Evolutionary conservation across 352 stramenopile species (phyloP).

Genomic region (Pythium dissotocum): DNA sequence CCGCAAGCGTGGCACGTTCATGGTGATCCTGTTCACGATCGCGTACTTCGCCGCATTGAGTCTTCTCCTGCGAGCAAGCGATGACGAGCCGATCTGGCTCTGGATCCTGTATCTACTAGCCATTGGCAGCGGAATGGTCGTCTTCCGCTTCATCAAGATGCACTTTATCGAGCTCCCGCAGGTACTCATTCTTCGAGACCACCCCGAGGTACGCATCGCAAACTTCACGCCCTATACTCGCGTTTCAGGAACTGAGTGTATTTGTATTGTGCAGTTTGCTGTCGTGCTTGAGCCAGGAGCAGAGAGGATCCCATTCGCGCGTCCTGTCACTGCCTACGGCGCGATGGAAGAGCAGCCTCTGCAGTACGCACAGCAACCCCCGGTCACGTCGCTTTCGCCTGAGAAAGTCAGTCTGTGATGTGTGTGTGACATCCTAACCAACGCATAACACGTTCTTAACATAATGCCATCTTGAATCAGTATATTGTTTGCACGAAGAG

Average conservation of each 20-base stretch:
- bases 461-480: neutral
- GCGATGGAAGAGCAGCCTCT: constrained; percentile 27
- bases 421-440: constrained; percentile 5
- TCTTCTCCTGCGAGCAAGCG: constrained; percentile 40
- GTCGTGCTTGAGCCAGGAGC: constrained; percentile 32
- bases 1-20: constrained; percentile 38
- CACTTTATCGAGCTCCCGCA: constrained; percentile 72
- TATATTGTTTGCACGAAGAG: neutral
- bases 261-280: constrained; percentile 44
- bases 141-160: constrained; percentile 72
- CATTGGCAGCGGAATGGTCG: constrained; percentile 58
- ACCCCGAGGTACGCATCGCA: constrained; percentile 49
- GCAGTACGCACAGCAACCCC: constrained; percentile 4
- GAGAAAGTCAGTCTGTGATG: constrained; percentile 31
- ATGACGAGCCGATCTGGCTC: constrained; percentile 39
- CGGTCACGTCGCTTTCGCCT: constrained; percentile 14
- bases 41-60: constrained; percentile 42
- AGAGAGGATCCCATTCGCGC: constrained; percentile 67
- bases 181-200: constrained; percentile 59
- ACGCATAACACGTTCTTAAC: neutral
- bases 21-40: constrained; percentile 46
- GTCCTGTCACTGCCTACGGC: constrained; percentile 47
- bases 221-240: neutral
- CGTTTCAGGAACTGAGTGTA: neutral
- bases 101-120: constrained; percentile 63